Evolutionary conservation across 805 yeast genomes (phyloP), one percentile per base, ranked within the genome.

Genomic region (Aciculoconidium aculeatum): DNA sequence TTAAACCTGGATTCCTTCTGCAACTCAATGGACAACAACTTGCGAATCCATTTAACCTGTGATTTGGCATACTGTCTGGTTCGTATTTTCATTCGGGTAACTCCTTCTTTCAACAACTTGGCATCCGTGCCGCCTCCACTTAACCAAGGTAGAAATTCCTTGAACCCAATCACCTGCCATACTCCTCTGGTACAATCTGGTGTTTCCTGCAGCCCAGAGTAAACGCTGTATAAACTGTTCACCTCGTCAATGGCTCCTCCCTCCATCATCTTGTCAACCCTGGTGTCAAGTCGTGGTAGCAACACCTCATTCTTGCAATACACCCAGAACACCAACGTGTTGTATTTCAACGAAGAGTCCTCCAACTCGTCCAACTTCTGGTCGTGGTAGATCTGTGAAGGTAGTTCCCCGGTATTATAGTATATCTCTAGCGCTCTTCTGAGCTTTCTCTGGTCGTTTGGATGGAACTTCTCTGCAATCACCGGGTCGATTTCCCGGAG

Each of bases 101-200:
- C 58, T 7, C 90, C 75, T 3, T 56, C 61, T 4, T 49, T 49
- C 30, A 70, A 67, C 10, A 24, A 23, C 34, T 25, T 15, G 21
- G 23, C 39, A 11, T 28, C 31, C 22, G 14, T n/a, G 25, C 15
- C 11, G 20, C 13, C 37, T 31, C 44, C 43, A 32, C 51, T 50
- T 14, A 75, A 42, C 81, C 82, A 85, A 2, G 94, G 90, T 20
- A 84, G 47, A 47, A 86, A 86, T 47, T 86, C 95, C 50, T 85
- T 84, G 55, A 84, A 92, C 2, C 97, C 97, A 45, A 90, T 84
- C 2, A 84, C 95, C 57, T 92, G 97, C 87, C 87, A 87, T 0
- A 90, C 70, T 2, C 97, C 97, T 34, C 70, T 62, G 31, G 81
- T 80, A 33, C 74, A 57, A 34, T 68, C 77, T 7, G 80, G 75